Conservation (phyloP, 257 asterid species). For the Echites panduratus region DNA sequence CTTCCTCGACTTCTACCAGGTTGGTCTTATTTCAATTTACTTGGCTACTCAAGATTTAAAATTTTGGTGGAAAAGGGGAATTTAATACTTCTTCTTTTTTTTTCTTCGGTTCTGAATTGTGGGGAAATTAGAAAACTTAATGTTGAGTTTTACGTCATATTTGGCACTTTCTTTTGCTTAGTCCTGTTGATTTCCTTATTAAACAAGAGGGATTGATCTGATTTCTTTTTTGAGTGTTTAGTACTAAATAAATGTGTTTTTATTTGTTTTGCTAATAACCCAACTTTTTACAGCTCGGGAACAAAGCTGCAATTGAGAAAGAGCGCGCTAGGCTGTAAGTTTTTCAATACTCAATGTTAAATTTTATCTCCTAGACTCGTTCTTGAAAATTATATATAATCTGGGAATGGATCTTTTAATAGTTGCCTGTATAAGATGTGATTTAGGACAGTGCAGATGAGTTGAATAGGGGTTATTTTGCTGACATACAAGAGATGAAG, state of each 20-base stretch:
- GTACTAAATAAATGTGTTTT: conserved; percentile 1
- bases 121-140: background rate
- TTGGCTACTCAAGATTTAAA: background rate
- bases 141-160: background rate
- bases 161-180: background rate
- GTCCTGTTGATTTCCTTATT: background rate
- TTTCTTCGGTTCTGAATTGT: background rate
- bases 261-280: conserved; percentile 16
- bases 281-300: conserved; percentile 48
- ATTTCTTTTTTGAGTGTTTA: background rate
- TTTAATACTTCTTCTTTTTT: background rate
- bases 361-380: background rate
- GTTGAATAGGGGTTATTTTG: conserved; percentile 75
- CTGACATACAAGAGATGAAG: conserved; percentile 69
- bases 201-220: background rate
- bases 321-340: conserved; percentile 93
- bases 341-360: background rate
- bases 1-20: conserved; percentile 78
- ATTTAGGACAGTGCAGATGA: conserved; percentile 93
- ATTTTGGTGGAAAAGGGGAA: background rate
- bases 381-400: conserved; percentile 2
- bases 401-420: conserved; percentile 10
- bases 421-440: conserved; percentile 20
- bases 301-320: conserved; percentile 63
- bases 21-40: conserved; percentile 14